Evolutionary conservation across 2,329 filamentous ascomycete species (phyloP).

Genomic region (Fonsecaea monophora): DNA sequence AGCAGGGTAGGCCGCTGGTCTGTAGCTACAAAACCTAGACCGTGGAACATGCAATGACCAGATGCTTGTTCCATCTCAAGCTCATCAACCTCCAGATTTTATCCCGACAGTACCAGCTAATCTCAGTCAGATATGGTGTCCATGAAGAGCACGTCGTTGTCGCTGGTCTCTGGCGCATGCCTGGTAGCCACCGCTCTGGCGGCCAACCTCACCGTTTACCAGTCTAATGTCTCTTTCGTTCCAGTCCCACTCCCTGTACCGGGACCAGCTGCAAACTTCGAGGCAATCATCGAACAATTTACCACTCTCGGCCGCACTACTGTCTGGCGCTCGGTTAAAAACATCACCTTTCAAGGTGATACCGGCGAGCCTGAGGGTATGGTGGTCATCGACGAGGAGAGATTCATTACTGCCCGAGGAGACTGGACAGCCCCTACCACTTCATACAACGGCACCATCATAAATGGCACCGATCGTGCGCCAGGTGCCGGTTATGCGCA

Average conservation of each 20-base stretch:
- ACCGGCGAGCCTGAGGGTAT: slow-evolving; percentile 60
- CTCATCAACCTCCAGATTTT: background rate
- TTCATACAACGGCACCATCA: slow-evolving; percentile 60
- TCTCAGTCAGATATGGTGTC: background rate
- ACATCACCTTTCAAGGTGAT: slow-evolving; percentile 54
- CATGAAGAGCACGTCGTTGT: background rate
- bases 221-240: slow-evolving; percentile 39
- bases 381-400: slow-evolving; percentile 52
- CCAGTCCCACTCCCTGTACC: slow-evolving; percentile 39
- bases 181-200: slow-evolving; percentile 27
- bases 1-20: background rate
- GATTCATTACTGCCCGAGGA: slow-evolving; percentile 55
- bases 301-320: slow-evolving; percentile 55
- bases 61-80: background rate
- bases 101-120: background rate
- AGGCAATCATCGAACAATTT: slow-evolving; percentile 50
- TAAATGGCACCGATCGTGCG: slow-evolving; percentile 66
- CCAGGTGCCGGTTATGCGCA: slow-evolving; percentile 55
- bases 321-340: slow-evolving; percentile 52
- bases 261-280: slow-evolving; percentile 38
- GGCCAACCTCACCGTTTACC: slow-evolving; percentile 36
- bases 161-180: slow-evolving; percentile 19
- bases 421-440: slow-evolving; percentile 53
- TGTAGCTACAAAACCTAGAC: slow-evolving; percentile 3
- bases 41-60: background rate